Percentiles rank a stretch among this genome's conserved stretches.
Evolutionary conservation across 2,329 filamentous ascomycete genomes (phyloP).

Genomic region (Gaeumannomyces sp.): DNA sequence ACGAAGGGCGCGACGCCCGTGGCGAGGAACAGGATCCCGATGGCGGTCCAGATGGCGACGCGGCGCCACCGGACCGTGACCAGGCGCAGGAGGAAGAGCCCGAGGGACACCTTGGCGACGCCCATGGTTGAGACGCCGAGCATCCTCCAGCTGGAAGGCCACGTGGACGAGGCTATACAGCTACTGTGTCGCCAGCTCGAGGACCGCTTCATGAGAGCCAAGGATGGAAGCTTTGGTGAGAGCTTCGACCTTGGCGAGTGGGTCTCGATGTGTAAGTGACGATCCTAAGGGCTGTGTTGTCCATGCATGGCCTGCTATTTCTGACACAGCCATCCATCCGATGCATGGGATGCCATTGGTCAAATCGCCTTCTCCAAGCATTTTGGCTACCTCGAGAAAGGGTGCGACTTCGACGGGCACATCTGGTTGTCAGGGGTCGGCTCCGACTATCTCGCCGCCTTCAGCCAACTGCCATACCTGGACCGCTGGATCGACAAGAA

Average conservation of each 20-base stretch:
- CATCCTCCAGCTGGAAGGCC: constrained; percentile 14
- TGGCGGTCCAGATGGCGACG: constrained; percentile 27
- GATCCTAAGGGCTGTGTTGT: background rate
- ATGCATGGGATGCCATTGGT: constrained; percentile 35
- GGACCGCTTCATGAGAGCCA: constrained; percentile 22
- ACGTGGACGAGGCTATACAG: constrained; percentile 24
- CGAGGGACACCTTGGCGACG: constrained; percentile 32
- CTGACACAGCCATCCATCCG: constrained; percentile 10
- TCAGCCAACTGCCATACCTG: constrained; percentile 26
- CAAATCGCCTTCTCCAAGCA: constrained; percentile 32
- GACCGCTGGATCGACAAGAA: constrained; percentile 34
- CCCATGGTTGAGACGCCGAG: constrained; percentile 29
- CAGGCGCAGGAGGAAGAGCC: constrained; percentile 30
- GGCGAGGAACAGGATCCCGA: constrained; percentile 14
- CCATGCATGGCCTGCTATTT: background rate
- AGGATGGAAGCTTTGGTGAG: constrained; percentile 11
- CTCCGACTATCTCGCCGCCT: constrained; percentile 22
- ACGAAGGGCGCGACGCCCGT: constrained; percentile 28
- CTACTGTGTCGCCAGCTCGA: constrained; percentile 25
- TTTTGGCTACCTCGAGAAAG: constrained; percentile 34
- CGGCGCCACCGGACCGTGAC: constrained; percentile 28
- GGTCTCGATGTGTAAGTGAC: background rate
- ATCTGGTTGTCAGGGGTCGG: constrained; percentile 22
- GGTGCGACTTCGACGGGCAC: constrained; percentile 30
- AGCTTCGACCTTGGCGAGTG: constrained; percentile 7